A percentile compares a stretch with the other conserved stretches of the same genome.
Evolutionary conservation across 371 early-diverging fungal genomes (phyloP).

Genomic region (Apophysomyces variabilis): DNA sequence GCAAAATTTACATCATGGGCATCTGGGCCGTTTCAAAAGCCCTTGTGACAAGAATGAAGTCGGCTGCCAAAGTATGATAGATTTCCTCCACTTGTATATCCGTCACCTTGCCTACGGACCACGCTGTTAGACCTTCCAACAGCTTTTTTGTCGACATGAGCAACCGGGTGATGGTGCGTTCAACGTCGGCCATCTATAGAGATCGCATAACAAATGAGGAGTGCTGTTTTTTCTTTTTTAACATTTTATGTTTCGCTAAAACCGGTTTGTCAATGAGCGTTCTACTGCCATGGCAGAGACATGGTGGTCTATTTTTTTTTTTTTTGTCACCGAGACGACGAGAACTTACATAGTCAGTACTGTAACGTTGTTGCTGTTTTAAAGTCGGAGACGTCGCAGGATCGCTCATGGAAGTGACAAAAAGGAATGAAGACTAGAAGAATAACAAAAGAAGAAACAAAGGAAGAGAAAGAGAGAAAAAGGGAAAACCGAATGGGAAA

Average conservation of each 20-base stretch:
- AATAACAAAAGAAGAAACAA: constrained; percentile 5
- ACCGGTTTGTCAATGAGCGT: constrained; percentile 10
- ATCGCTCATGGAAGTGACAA: constrained; percentile 8
- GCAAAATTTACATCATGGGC: constrained; percentile 49
- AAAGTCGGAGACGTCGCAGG: constrained; percentile 5
- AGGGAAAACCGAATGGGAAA: constrained; percentile 5
- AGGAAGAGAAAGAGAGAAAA: constrained; percentile 2
- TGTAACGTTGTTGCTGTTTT: not conserved
- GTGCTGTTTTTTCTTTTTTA: constrained; percentile 1
- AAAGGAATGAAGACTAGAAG: constrained; percentile 9
- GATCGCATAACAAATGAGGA: constrained; percentile 15
- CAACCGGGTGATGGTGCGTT: constrained; percentile 55
- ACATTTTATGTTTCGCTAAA: not conserved
- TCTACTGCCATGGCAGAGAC: constrained; percentile 11
- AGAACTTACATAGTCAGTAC: not conserved
- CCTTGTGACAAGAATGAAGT: constrained; percentile 50
- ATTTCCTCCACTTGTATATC: constrained; percentile 55
- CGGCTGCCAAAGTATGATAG: constrained; percentile 45
- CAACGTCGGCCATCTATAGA: constrained; percentile 53
- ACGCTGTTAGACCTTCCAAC: constrained; percentile 58
- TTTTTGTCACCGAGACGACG: constrained; percentile 2
- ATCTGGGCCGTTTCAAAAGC: constrained; percentile 53
- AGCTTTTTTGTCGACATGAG: constrained; percentile 60
- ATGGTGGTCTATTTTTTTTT: constrained; percentile 6
- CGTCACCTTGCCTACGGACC: constrained; percentile 47